Evolutionary conservation across 2,329 filamentous ascomycete genomes (phyloP).

Genomic region (Fusarium tuaranense): DNA sequence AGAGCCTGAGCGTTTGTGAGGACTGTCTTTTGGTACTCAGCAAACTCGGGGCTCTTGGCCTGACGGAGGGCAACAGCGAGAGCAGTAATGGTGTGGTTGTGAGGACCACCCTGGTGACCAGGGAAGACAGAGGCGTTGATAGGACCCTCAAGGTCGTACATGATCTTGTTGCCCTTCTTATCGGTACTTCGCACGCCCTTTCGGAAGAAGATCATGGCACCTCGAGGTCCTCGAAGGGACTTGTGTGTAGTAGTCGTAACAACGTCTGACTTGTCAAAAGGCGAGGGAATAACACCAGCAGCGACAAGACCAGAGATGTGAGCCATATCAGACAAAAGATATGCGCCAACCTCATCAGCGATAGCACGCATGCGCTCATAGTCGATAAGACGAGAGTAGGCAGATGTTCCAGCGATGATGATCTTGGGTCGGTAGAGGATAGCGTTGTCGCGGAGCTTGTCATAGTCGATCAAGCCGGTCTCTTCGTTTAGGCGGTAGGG

Average conservation of each 20-base stretch:
- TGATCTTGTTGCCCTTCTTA: slow-evolving; percentile 80
- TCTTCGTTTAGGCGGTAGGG: slow-evolving; percentile 90
- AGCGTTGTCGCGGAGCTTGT: slow-evolving; percentile 85
- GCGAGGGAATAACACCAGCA: slow-evolving; percentile 87
- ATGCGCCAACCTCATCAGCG: slow-evolving; percentile 87
- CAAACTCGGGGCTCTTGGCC: slow-evolving; percentile 87
- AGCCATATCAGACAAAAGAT: slow-evolving; percentile 93
- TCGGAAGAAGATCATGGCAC: slow-evolving; percentile 98
- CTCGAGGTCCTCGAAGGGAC: slow-evolving; percentile 90
- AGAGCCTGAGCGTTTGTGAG: slow-evolving; percentile 89
- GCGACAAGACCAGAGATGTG: slow-evolving; percentile 94
- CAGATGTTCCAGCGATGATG: slow-evolving; percentile 91
- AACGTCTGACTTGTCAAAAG: slow-evolving; percentile 88
- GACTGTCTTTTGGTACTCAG: slow-evolving; percentile 87
- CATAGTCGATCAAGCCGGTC: slow-evolving; percentile 93
- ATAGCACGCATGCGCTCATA: slow-evolving; percentile 90
- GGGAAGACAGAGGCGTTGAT: slow-evolving; percentile 98
- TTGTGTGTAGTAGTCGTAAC: slow-evolving; percentile 99
- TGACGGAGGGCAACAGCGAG: slow-evolving; percentile 93
- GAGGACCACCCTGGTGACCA: slow-evolving; percentile 94
- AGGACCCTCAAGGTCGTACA: slow-evolving; percentile 87
- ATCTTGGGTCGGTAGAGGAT: slow-evolving; percentile 92
- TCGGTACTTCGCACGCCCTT: slow-evolving; percentile 87
- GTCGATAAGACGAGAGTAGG: slow-evolving; percentile 93
- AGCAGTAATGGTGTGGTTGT: slow-evolving; percentile 98